A percentile compares a stretch with the other conserved stretches of the same genome.
Conservation (phyloP, 352 stramenopile species). For the Plasmopara halstedii region DNA sequence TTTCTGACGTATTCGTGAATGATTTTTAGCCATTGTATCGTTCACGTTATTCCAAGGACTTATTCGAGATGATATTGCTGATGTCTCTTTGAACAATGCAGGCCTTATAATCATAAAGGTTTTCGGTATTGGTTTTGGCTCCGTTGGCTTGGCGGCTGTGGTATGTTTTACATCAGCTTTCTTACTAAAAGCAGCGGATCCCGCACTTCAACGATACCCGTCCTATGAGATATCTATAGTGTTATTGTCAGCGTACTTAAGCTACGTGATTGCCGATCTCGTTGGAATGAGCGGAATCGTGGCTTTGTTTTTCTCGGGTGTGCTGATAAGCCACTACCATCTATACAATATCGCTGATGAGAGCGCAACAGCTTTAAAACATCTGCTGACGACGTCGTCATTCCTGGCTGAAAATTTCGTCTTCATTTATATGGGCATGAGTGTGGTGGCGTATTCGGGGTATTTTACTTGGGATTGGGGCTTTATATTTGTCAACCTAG, state of each 20-base stretch:
- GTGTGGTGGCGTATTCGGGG: conserved; percentile 66
- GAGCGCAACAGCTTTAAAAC: conserved; percentile 61
- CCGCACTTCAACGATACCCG: conserved; percentile 63
- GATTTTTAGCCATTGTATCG: conserved; percentile 61
- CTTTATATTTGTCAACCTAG: conserved; percentile 69
- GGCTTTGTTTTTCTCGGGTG: conserved; percentile 90
- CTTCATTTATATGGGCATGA: conserved; percentile 84
- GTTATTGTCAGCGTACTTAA: conserved; percentile 73
- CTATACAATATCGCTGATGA: conserved; percentile 77
- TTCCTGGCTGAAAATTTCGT: conserved; percentile 87
- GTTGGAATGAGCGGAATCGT: conserved; percentile 88
- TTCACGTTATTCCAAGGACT: conserved; percentile 79
- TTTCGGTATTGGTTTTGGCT: conserved; percentile 77
- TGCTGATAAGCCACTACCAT: conserved; percentile 85
- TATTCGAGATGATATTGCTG: conserved; percentile 59
- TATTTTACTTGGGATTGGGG: conserved; percentile 82
- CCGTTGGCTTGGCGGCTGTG: conserved; percentile 55
- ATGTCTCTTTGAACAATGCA: conserved; percentile 68
- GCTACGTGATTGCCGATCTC: conserved; percentile 71
- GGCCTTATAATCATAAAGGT: conserved; percentile 76
- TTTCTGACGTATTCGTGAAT: neutral
- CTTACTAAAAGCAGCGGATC: conserved; percentile 71
- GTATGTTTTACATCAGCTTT: conserved; percentile 78
- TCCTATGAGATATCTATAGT: conserved; percentile 86
- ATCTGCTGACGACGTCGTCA: conserved; percentile 68